Percentiles rank a stretch among this genome's conserved stretches.
phyloP scores from a whole-genome alignment of 2,329 filamentous ascomycete genomes.

The Arthrobotrys sphaeroides region DNA sequence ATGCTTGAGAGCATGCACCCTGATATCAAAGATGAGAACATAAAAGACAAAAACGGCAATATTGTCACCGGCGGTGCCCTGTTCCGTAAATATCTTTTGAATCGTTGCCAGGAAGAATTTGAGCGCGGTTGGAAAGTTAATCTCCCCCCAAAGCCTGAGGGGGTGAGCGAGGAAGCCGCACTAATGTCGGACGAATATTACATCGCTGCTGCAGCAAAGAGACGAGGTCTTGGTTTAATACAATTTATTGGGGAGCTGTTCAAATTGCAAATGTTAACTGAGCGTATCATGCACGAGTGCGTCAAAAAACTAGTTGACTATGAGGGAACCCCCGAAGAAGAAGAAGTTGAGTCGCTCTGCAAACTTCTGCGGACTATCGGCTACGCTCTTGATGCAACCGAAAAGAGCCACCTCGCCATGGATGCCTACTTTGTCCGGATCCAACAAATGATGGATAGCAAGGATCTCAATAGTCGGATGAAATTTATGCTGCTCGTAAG shows the following conservation, averaged over 20 bases:
- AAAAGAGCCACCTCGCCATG: slow-evolving; percentile 87
- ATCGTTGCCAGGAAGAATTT: slow-evolving; percentile 98
- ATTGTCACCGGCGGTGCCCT: slow-evolving; percentile 90
- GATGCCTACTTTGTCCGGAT: slow-evolving; percentile 94
- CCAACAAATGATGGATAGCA: slow-evolving; percentile 79
- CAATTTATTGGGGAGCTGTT: slow-evolving; percentile 99
- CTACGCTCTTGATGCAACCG: slow-evolving; percentile 80
- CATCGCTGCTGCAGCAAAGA: slow-evolving; percentile 88
- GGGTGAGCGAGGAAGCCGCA: slow-evolving; percentile 74
- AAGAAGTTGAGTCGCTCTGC: slow-evolving; percentile 93
- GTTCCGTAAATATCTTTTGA: slow-evolving; percentile 98
- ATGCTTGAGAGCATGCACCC: slow-evolving; percentile 96
- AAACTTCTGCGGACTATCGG: slow-evolving; percentile 94
- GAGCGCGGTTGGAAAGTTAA: slow-evolving; percentile 96
- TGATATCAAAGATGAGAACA: slow-evolving; percentile 93
- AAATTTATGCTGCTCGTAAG: slow-evolving; percentile 89
- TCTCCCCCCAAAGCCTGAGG: slow-evolving; percentile 79
- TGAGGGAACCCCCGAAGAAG: slow-evolving; percentile 89
- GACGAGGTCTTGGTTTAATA: slow-evolving; percentile 94
- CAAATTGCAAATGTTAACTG: slow-evolving; percentile 97
- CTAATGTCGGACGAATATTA: slow-evolving; percentile 95
- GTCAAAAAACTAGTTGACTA: slow-evolving; percentile 97
- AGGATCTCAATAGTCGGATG: slow-evolving; percentile 83
- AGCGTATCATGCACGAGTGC: slow-evolving; percentile 99
- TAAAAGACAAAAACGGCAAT: slow-evolving; percentile 87